phyloP scores from a whole-genome alignment of 257 asterid species.

The Solanum pennellii region DNA sequence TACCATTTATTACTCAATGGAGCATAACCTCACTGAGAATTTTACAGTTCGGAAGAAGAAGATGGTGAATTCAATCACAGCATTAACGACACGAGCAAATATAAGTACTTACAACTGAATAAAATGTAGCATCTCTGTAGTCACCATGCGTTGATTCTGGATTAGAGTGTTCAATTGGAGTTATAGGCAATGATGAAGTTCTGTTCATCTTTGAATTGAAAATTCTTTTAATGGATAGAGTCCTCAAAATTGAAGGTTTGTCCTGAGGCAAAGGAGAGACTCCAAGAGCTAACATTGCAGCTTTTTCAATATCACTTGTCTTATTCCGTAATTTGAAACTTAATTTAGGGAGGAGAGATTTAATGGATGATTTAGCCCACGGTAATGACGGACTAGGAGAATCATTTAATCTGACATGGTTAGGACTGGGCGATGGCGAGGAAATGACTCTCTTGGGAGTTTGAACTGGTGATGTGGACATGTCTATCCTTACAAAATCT shows the following conservation, averaged over 20 bases:
- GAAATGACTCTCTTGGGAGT: slow-evolving; percentile 37
- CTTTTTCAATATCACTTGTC: slow-evolving; percentile 58
- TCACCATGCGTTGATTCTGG: slow-evolving; percentile 78
- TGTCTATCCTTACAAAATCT: slow-evolving; percentile 40
- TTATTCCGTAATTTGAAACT: slow-evolving; percentile 65
- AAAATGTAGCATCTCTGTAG: slow-evolving; percentile 5
- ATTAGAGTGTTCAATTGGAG: slow-evolving; percentile 68
- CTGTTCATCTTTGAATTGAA: slow-evolving; percentile 48
- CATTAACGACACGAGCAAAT: background rate
- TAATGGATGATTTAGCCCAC: slow-evolving; percentile 43
- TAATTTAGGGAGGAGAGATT: slow-evolving; percentile 53
- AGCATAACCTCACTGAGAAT: background rate
- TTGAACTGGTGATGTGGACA: slow-evolving; percentile 46
- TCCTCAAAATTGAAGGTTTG: slow-evolving; percentile 40
- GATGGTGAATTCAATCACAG: background rate
- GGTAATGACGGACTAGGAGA: slow-evolving; percentile 55
- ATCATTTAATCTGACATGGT: slow-evolving; percentile 21
- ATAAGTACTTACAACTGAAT: slow-evolving; percentile 38
- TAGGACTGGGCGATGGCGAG: slow-evolving; percentile 84
- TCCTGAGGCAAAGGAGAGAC: slow-evolving; percentile 33
- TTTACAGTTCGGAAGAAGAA: background rate
- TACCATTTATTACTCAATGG: background rate
- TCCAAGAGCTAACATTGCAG: slow-evolving; percentile 63
- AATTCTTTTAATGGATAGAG: slow-evolving; percentile 58
- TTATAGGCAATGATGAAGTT: slow-evolving; percentile 64